Evolutionary conservation across 768 basidiomycete species (phyloP), one percentile per base, ranked within the genome.

Genomic region (Hydnum rufescens): DNA sequence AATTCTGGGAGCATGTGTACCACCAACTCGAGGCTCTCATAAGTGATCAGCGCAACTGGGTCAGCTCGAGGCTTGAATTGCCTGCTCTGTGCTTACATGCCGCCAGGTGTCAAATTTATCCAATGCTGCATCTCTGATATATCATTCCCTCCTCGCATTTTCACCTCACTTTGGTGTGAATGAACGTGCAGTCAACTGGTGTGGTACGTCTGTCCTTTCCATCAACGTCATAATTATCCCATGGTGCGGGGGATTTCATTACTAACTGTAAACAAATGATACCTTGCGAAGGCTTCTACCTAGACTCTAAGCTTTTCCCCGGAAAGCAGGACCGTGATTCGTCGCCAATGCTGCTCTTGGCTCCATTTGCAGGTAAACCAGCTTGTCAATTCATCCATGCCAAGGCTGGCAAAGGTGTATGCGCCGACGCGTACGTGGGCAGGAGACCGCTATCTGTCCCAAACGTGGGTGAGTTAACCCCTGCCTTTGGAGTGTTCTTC

Each of bases 291-390:
- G 89, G 92, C 6, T 93, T 96, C 69, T 95, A 96, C 66, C 66
- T 95, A 51, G 65, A 75, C 54, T 68, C 80, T 1, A 64, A 66
- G 30, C 65, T 82, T 48, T 83, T 55, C 82, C 63, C 82, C 82
- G 25, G 47, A 32, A n/a, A 50, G 32, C 18, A 8, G 44, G 23
- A 50, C 16, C 22, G 34, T 3, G n/a, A 30, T 23, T 2, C 42
- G 26, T 30, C 51, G 32, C 62, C 53, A 13, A 57, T 66, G 4
- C 65, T 92, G 5, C 66, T 87, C 42, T 68, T 90, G 4, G 88
- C 81, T 0, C 88, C 89, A 0, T 95, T 92, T 66, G 80, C 78
- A 58, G 90, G 90, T 51, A 83, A 82, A 58, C 92, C 90, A 1
- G 92, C 92, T 0, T 96, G 92, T 64, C 82, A 86, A 59, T 77